Base-by-base conservation (phyloP, 2,329 filamentous ascomycete genomes). In the Epichloe typhina region DNA sequence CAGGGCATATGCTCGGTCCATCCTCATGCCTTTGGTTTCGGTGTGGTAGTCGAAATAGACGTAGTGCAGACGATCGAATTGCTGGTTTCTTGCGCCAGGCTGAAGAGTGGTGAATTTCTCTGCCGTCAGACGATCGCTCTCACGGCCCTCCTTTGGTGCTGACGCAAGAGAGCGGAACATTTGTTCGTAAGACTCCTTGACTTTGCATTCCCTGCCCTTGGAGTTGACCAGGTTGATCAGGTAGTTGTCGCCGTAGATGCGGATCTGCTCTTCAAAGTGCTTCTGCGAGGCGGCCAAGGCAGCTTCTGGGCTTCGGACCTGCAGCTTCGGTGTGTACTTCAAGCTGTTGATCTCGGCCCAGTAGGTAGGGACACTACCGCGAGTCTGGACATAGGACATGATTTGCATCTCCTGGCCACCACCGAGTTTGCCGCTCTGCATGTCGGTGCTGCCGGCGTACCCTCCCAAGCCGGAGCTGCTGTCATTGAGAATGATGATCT, bases 31-130 rank as follows among this genome's bases (percentile, higher is more conserved):
- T 69, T 96, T 96, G 47, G 94, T 98, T 70, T 98, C 93, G 62
- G 84, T 89, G 72, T 98, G 94, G 67, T 94, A 98, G 70, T 98
- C 93, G 64, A 98, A 98, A 72, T 97, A 98, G 60, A 97, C 71
- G 67, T 98, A 98, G 70, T 98, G 91, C 43, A 98, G 72, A 43
- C 83, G 83, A 65, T 96, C 90, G 65, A 86, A 86, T 55, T 82
- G 74, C 55, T 85, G 66, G 46, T 56, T 78, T 52, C 72, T 72
- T 46, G 72, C 72, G 44, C 79, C 70, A 59, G 73, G 73, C 62
- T 95, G 86, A 55, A 95, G 80, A 33, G 83, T 74, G 60, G 83
- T 85, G 65, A 95, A 85, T 65, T 93, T 91, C 63, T 96, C 90
- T 39, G 83, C 74, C 0, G 83, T 86, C 49, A 78, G 66, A 33